Base-by-base conservation (phyloP, 2,329 filamentous ascomycete species). In the Nemania sp. region DNA sequence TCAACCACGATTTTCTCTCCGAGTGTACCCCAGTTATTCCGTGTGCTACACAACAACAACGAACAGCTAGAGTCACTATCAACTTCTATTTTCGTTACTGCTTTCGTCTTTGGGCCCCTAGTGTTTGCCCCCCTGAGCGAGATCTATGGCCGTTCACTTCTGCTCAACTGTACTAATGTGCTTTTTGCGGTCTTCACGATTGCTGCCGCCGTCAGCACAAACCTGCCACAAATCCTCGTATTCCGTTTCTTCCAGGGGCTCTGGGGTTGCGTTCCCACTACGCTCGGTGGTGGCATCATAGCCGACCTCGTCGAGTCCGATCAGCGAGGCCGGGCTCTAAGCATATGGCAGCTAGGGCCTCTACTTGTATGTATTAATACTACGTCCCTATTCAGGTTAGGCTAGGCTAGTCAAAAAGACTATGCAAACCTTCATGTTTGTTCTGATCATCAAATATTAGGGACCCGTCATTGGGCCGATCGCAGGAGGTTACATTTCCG, bases 61-160 rank as follows among this genome's bases (percentile, higher is more conserved):
- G 32, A 3, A 35, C 7, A 8, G 11, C 11, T 35, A 11, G 45
- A n/a, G 4, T 27, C 35, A 1, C 45, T 90, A 57, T 85, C 89
- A 62, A 83, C 89, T 1, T 87, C 86, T 0, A 81, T 89, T 22
- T 86, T 87, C 75, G 81, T 90, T 22, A 80, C 88, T 0, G 86
- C 87, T 32, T 83, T 85, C 56, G 82, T 81, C 11, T 80, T 85
- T 55, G 85, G 84, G 0, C 85, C 85, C 0, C 75, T 80, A 2
- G 73, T 86, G 11, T 80, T 80, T 55, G 84, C 83, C 5, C 84
- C 85, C 0, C 57, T 85, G 15, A 83, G 79, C 29, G 85, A 87
- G 72, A 71, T 83, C 22, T 82, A 80, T 69, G 82, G 82, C 20
- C 79, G 82, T 2, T 72, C 79, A 27, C 74, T 73, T 27, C 73